Evolutionary conservation across 331 rosid species (phyloP), one percentile per base, ranked within the genome.

Genomic region (Malus hybrid): DNA sequence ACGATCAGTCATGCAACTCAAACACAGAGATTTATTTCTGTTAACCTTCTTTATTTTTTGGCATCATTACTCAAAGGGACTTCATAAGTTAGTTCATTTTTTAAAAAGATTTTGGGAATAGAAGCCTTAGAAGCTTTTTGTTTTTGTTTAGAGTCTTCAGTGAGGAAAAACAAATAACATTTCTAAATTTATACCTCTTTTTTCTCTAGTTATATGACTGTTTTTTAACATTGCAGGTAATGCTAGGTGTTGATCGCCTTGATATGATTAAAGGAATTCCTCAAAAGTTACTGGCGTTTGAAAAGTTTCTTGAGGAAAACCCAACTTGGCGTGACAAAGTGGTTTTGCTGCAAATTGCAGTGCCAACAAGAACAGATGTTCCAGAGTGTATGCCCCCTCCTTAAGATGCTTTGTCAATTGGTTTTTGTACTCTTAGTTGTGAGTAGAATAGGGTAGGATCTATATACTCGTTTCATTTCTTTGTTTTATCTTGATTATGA

Each of bases 231-330:
- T 78, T 70, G 76, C 88, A 93, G 97, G 96, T 93, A 64, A 93
- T 93, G 97, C 77, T 93, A 78, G 97, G 97, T 55, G 97, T 93
- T 52, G 97, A 93, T 79, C 94, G 97, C 46, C 97, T 93, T 76
- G 97, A 93, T 87, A 93, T 90, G 96, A 92, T 92, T 67, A 92
- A 92, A 82, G 97, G 97, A 73, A 93, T 93, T 79, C 97, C 97
- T 74, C 97, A 93, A 81, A 93, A 93, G 86, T 86, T 93, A 79
- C 82, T 93, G 71, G 97, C 97, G 31, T 93, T 93, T 82, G 97
- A 93, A 79, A 93, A 93, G n/a, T 93, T 93, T 77, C 86, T 93
- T 65, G 97, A 93, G 85, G 97, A 93, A 81, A 93, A 86, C 81
- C 44, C 75, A 57, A 1, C 18, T 39, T 93, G 96, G 96, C 89